Evolutionary conservation across 805 yeast genomes (phyloP).

Genomic region (Candida takata): DNA sequence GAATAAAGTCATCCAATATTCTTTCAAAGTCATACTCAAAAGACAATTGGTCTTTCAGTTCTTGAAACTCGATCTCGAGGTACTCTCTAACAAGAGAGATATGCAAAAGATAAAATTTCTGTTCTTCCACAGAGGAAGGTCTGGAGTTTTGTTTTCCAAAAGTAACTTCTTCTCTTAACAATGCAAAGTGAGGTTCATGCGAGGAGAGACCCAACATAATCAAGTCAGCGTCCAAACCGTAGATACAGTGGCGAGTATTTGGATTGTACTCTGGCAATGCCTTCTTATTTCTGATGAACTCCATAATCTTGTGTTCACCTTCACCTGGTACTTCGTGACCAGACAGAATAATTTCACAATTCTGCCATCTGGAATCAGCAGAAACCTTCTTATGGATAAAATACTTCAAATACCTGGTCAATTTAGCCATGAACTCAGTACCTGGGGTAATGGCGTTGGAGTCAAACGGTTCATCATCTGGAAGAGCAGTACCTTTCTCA

Average conservation of each 20-base stretch:
- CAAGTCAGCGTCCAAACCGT: slow-evolving; percentile 94
- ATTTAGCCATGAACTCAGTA: slow-evolving; percentile 89
- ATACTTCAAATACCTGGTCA: slow-evolving; percentile 75
- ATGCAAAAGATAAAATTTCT: slow-evolving; percentile 78
- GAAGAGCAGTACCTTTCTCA: slow-evolving; percentile 63
- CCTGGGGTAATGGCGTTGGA: slow-evolving; percentile 95
- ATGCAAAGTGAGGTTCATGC: slow-evolving; percentile 93
- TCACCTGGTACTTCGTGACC: slow-evolving; percentile 98
- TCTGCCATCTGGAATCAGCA: slow-evolving; percentile 82
- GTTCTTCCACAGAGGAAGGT: slow-evolving; percentile 55
- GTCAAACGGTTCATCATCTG: slow-evolving; percentile 83
- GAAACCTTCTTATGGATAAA: slow-evolving; percentile 84
- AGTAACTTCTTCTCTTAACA: slow-evolving; percentile 90
- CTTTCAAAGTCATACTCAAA: slow-evolving; percentile 81
- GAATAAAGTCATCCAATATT: slow-evolving; percentile 83
- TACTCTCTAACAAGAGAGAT: slow-evolving; percentile 86
- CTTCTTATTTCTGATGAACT: slow-evolving; percentile 72
- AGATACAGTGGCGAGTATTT: slow-evolving; percentile 85
- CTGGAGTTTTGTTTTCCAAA: slow-evolving; percentile 54
- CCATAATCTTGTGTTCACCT: slow-evolving; percentile 98
- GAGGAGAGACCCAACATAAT: slow-evolving; percentile 87
- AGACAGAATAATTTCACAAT: slow-evolving; percentile 65
- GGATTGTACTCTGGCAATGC: slow-evolving; percentile 69
- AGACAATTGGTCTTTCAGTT: slow-evolving; percentile 52
- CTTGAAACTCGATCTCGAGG: slow-evolving; percentile 75